A percentile compares a stretch with the other conserved stretches of the same genome.
phyloP scores from a whole-genome alignment of 139 green algal species.

The Tetraselmis striata region DNA sequence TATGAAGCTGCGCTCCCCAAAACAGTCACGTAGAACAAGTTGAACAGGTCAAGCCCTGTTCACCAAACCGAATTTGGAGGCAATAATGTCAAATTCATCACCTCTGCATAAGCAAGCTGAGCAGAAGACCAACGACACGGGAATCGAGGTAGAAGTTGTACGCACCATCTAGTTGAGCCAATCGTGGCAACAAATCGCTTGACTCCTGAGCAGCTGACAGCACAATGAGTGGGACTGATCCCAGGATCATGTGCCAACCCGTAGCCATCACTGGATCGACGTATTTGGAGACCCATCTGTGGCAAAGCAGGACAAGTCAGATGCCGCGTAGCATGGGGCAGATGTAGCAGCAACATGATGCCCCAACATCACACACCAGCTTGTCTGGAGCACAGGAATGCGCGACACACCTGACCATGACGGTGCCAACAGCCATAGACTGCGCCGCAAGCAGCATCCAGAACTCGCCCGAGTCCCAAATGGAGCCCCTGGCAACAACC shows the following conservation, averaged over 20 bases:
- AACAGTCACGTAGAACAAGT: constrained; percentile 70
- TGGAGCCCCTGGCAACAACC: constrained; percentile 8
- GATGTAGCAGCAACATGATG: too few relatives aligned
- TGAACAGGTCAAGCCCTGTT: constrained; percentile 21
- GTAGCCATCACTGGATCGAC: constrained; percentile 91
- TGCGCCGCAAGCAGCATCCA: constrained; percentile 97
- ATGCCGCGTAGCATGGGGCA: too few relatives aligned
- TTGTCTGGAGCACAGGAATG: too few relatives aligned
- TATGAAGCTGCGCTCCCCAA: constrained; percentile 89
- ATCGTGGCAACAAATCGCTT: constrained; percentile 13
- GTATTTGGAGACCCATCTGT: constrained; percentile 62
- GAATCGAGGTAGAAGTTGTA: not conserved
- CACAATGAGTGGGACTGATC: constrained; percentile 64
- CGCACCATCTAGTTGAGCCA: constrained; percentile 24
- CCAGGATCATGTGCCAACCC: constrained; percentile 96
- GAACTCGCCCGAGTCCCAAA: constrained; percentile 78
- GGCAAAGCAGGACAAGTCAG: too few relatives aligned
- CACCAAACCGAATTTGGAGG: too few relatives aligned
- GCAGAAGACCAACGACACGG: not conserved
- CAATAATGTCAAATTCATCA: constrained; percentile 22
- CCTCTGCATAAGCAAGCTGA: not conserved
- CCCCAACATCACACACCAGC: too few relatives aligned
- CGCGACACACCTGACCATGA: constrained; percentile 94
- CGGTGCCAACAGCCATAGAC: constrained; percentile 91
- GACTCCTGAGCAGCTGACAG: constrained; percentile 34